These are phyloP conservation scores for Pseudogymnoascus destructans DNA, from an alignment of 2,329 filamentous ascomycete genomes.

Conservation along the genomic window DNA sequence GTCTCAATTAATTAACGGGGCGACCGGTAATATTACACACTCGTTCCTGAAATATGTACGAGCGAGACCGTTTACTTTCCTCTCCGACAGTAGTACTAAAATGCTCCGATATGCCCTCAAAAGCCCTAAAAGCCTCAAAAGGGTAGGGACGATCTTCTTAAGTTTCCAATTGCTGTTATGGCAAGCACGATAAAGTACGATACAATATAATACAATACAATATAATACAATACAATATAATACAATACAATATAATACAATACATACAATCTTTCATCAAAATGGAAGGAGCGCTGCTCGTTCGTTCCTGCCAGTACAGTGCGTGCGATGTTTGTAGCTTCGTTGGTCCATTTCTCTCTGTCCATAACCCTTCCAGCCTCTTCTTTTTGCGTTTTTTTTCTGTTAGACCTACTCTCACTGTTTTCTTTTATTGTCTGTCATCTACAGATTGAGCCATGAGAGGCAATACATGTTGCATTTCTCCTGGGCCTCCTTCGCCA, in stretches of 20 bases:
- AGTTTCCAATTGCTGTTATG: neutral
- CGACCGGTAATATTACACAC: neutral
- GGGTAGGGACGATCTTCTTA: neutral
- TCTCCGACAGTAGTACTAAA: neutral
- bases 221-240: neutral
- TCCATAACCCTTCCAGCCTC: neutral
- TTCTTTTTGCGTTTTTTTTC: neutral
- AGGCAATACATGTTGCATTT: conserved; percentile 19
- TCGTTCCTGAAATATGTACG: neutral
- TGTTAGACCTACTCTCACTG: neutral
- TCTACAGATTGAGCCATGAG: neutral
- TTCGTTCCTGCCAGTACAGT: neutral
- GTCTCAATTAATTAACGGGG: neutral
- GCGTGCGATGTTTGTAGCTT: neutral
- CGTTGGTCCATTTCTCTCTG: conserved; percentile 1
- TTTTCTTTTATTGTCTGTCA: neutral
- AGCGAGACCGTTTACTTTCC: neutral
- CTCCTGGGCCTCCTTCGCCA: conserved; percentile 22
- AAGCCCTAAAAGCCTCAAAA: conserved; percentile 3
- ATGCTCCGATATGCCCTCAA: neutral
- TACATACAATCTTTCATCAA: neutral
- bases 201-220: no score
- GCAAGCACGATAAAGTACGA: neutral
- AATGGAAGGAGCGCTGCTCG: neutral
- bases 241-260: neutral